These are phyloP conservation scores for Cadophora luteo-olivacea DNA, from an alignment of 2,329 filamentous ascomycete species.

Conservation along the genomic window DNA sequence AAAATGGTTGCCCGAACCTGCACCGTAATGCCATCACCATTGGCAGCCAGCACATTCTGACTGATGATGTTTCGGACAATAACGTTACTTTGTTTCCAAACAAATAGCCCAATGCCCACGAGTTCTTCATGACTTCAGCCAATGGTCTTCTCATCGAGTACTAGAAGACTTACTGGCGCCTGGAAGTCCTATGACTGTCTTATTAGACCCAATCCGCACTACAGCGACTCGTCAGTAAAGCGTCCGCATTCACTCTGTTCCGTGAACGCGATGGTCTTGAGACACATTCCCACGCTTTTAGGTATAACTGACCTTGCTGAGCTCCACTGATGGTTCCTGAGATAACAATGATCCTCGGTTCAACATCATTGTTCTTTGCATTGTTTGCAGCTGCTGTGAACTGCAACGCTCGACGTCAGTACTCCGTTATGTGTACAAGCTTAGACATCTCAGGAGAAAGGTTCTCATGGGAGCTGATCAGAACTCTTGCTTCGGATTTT, in stretches of 20 bases:
- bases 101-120: constrained; percentile 46
- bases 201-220: constrained; percentile 46
- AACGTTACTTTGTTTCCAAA: constrained; percentile 58
- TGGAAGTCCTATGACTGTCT: constrained; percentile 57
- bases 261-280: neutral
- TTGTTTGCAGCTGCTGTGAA: constrained; percentile 49
- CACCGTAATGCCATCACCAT: constrained; percentile 58
- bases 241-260: neutral
- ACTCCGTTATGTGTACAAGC: neutral
- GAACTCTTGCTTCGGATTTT: no score
- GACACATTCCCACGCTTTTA: neutral
- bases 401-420: neutral
- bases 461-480: neutral
- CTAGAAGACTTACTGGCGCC: constrained; percentile 41
- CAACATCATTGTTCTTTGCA: constrained; percentile 47
- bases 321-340: constrained; percentile 45
- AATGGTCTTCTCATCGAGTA: no score
- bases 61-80: constrained; percentile 64
- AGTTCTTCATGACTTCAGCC: constrained; percentile 43
- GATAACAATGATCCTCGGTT: constrained; percentile 52
- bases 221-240: neutral
- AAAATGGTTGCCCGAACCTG: constrained; percentile 46
- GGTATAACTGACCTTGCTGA: constrained; percentile 9
- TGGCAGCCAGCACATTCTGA: constrained; percentile 52
- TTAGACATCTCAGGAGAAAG: neutral